Conservation (phyloP, 1,284 basidiomycete species). For the Trametes polyzona region DNA sequence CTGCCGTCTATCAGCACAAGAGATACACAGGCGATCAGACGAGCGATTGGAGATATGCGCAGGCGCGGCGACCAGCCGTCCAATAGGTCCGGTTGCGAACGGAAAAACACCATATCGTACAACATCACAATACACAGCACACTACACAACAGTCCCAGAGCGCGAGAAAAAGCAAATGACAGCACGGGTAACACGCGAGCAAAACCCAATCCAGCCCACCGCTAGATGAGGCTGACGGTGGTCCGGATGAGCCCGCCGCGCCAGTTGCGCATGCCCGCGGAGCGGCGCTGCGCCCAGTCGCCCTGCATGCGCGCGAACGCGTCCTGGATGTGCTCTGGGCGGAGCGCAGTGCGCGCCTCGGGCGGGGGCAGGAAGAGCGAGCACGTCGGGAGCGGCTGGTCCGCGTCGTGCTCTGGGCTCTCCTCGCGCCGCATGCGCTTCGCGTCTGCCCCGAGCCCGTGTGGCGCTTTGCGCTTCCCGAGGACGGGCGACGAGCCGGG, state of each 20-base stretch:
- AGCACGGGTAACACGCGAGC: not conserved
- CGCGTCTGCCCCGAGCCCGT: constrained; percentile 45
- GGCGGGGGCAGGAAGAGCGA: constrained; percentile 81
- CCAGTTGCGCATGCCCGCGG: constrained; percentile 88
- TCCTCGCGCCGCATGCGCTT: constrained; percentile 68
- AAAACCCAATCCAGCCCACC: not conserved
- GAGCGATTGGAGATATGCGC: no score
- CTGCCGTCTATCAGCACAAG: no score
- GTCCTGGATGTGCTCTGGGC: constrained; percentile 86
- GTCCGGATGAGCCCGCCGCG: constrained; percentile 81
- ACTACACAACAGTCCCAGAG: not conserved
- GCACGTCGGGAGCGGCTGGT: constrained; percentile 62
- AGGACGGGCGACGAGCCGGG: constrained; percentile 55
- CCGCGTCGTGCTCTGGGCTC: constrained; percentile 60
- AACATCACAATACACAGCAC: not conserved
- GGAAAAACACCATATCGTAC: no score
- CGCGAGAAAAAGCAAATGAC: not conserved
- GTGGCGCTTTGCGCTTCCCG: constrained; percentile 68
- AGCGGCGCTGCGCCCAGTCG: constrained; percentile 78
- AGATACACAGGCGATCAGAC: no score
- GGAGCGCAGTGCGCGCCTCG: constrained; percentile 75
- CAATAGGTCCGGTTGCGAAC: no score
- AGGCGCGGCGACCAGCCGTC: no score
- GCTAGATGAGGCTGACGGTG: constrained; percentile 76
- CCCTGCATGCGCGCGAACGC: constrained; percentile 88